Evolutionary conservation across 2,329 filamentous ascomycete genomes (phyloP).

Genomic region (Stachybotrys echinatus): DNA sequence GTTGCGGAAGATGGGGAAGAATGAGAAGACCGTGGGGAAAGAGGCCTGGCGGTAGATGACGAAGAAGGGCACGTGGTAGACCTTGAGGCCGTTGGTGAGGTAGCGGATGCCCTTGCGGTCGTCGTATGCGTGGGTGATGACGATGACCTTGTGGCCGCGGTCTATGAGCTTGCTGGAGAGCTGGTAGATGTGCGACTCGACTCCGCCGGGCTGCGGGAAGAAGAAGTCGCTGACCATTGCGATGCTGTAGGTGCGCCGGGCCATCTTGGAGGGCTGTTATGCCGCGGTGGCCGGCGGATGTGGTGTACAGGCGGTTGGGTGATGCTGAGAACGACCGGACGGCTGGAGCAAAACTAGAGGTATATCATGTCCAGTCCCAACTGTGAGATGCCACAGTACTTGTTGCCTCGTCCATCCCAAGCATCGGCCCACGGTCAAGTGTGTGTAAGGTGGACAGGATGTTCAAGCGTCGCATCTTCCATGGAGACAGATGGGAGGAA

Average conservation of each 20-base stretch:
- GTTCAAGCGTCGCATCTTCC: no score
- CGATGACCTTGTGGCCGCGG: slow-evolving; percentile 94
- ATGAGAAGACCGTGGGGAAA: slow-evolving; percentile 96
- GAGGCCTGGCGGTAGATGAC: slow-evolving; percentile 92
- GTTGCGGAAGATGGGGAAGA: slow-evolving; percentile 96
- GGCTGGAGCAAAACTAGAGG: no score
- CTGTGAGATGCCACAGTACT: background rate
- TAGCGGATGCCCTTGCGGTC: slow-evolving; percentile 90
- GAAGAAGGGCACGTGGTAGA: slow-evolving; percentile 95
- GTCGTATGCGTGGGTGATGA: slow-evolving; percentile 93
- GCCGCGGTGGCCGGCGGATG: no score
- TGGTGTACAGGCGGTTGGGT: no score
- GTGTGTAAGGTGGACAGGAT: background rate
- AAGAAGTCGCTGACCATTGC: slow-evolving; percentile 99
- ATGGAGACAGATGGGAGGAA: no score
- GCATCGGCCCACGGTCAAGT: background rate
- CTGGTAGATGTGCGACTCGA: slow-evolving; percentile 98
- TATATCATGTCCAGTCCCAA: background rate
- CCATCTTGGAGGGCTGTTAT: slow-evolving; percentile 31
- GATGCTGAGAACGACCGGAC: no score
- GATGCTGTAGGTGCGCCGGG: slow-evolving; percentile 59
- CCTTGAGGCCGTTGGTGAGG: slow-evolving; percentile 94
- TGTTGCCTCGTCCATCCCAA: background rate
- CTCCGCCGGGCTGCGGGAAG: slow-evolving; percentile 92
- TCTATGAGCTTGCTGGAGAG: slow-evolving; percentile 94